phyloP scores from a whole-genome alignment of 2,329 filamentous ascomycete genomes.

The Pseudogymnoascus sp. region DNA sequence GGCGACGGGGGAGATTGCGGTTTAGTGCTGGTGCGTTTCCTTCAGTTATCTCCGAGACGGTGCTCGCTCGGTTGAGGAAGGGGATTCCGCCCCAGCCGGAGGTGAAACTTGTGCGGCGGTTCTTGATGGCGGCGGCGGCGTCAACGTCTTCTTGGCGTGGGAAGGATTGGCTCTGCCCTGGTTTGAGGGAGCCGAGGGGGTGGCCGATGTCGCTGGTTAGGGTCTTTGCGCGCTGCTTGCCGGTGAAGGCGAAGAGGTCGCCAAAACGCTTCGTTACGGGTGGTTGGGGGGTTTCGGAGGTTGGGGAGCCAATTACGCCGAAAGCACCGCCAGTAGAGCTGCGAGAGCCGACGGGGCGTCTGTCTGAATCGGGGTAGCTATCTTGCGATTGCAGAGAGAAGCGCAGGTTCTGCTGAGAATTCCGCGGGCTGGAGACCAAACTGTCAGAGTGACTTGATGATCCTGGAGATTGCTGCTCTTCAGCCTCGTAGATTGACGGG shows the following conservation, averaged over 20 bases:
- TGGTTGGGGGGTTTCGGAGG: constrained; percentile 38
- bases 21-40: constrained; percentile 29
- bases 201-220: constrained; percentile 52
- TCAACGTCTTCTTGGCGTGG: constrained; percentile 55
- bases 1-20: constrained; percentile 19
- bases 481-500: constrained; percentile 31
- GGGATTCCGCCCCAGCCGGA: constrained; percentile 43
- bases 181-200: constrained; percentile 61
- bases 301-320: constrained; percentile 26
- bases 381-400: constrained; percentile 34
- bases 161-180: constrained; percentile 71
- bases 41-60: constrained; percentile 20
- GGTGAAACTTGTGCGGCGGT: constrained; percentile 51
- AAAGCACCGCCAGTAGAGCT: constrained; percentile 25
- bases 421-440: constrained; percentile 55
- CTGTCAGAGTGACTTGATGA: constrained; percentile 53
- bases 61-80: constrained; percentile 30
- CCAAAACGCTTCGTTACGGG: constrained; percentile 43
- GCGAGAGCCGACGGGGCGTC: constrained; percentile 15
- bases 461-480: constrained; percentile 51
- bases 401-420: constrained; percentile 52
- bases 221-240: constrained; percentile 56
- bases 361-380: background rate
- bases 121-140: constrained; percentile 45
- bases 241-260: constrained; percentile 52